Base-by-base conservation (phyloP, 306 rosid species). In the Senna tora region DNA sequence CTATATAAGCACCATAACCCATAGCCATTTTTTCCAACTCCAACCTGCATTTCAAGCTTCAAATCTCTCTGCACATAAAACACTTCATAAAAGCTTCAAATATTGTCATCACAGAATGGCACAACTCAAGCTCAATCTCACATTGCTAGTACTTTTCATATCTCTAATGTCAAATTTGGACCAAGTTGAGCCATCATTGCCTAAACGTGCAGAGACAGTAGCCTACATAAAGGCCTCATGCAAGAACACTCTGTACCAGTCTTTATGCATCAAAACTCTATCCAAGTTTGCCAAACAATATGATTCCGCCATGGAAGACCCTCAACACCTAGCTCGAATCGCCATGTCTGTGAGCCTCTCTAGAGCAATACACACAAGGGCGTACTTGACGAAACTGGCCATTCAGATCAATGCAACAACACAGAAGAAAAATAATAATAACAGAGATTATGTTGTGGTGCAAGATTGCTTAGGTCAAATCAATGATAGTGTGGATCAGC, bases 391-490 rank as follows among this genome's bases (percentile, higher is more conserved):
- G 30, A 25, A 0, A 78, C 73, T 14, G 87, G 92, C 75, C 87
- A 85, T 15, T 64, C 83, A 65, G 71, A 32, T 77, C 75, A 56
- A 69, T 77, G 0, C 67, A 59, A 17, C 84, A 79, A 32, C 79
- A 85, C 20, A 2, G 4, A 55, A 80, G 30, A 36, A 21, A n/a
- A 39, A 45, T 1, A 77, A 79, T 0, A 68, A 61, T 28, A 72
- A 71, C 30, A 51, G 30, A 13, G 85, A 74, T 7, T 82, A 78
- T 71, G 76, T 46, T 65, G 74, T 55, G 0, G 46, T 90, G n/a
- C 63, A 84, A 56, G 93, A 84, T 57, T 90, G 96, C 59, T 74
- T 82, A 45, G 53, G 66, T 3, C 89, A 85, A 75, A 83, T 90
- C 33, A 75, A 32, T 14, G 79, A 87, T 30, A 80, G 88, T 28